Evolutionary conservation across 1,284 basidiomycete species (phyloP), one percentile per base, ranked within the genome.

Genomic region (Marasmius fiardii): DNA sequence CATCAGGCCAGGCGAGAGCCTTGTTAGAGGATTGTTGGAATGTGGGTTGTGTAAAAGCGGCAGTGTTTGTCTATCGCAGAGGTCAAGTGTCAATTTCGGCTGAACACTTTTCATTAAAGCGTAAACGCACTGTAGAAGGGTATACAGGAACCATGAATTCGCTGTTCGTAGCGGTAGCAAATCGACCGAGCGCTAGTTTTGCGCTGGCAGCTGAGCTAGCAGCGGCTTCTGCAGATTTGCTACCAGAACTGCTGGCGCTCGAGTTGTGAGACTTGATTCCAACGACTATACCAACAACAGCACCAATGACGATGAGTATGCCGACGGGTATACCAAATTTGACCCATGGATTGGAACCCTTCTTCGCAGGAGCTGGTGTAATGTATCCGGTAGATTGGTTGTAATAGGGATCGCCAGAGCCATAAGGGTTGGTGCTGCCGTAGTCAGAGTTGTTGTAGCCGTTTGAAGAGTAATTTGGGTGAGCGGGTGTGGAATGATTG

Each of bases 61-160:
- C 90, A 33, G 86, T 80, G 67, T 89, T 88, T 60, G 93, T 95
- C 88, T 95, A 61, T 28, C 52, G 51, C 50, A 35, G 10, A 49
- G 20, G 44, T 49, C 8, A 33, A 33, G n/a, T 12, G 10, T 33
- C 24, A 31, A 8, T 31, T 20, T 16, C 8, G 2, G 47, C 2
- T 3, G 14, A 3, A 11, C 10, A 49, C 7, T 16, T 26, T 31
- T 18, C 12, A n/a, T n/a, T 18, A 54, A 58, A 58, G 28, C 21
- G 14, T 21, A 47, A 53, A 80, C 91, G 74, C 60, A 94, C 90
- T 16, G 89, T 89, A 16, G 90, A 86, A 26, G 91, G 92, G 69
- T 93, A 97, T n/a, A 95, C 68, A 4, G 95, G 95, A 58, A 93
- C 80, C 74, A 90, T 82, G 65, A 78, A 90, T 44, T 79, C 74